These are phyloP conservation scores for Trichoderma semiorbis DNA, from an alignment of 2,329 filamentous ascomycete species.

Conservation along the genomic window DNA sequence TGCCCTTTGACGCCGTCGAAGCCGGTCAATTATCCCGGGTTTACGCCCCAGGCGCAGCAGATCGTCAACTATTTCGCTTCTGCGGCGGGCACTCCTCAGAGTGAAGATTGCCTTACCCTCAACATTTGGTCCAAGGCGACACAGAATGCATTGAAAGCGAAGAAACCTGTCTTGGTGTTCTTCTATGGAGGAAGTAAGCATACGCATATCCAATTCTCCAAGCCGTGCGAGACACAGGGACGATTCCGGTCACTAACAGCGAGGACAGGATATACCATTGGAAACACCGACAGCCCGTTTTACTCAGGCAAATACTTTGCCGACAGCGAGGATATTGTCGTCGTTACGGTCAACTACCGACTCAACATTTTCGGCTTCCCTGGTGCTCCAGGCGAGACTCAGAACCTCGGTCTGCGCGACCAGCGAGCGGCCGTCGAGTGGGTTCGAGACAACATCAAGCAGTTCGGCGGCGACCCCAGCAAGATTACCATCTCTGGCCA, in stretches of 20 bases:
- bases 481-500: conserved; percentile 36
- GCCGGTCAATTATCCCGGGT: conserved; percentile 26
- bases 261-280: conserved; percentile 34
- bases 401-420: conserved; percentile 30
- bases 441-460: conserved; percentile 31
- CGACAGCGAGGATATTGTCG: conserved; percentile 40
- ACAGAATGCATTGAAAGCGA: conserved; percentile 33
- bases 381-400: conserved; percentile 25
- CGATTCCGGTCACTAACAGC: background rate
- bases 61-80: conserved; percentile 25
- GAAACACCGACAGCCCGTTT: conserved; percentile 35
- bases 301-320: conserved; percentile 45
- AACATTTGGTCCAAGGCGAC: conserved; percentile 36
- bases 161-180: conserved; percentile 39
- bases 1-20: conserved; percentile 27
- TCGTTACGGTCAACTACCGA: conserved; percentile 48
- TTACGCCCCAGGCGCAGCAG: conserved; percentile 31
- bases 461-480: conserved; percentile 29
- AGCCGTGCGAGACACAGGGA: background rate
- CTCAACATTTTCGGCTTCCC: conserved; percentile 43
- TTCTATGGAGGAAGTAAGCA: conserved; percentile 36
- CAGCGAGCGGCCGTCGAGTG: conserved; percentile 33
- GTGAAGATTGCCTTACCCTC: conserved; percentile 38
- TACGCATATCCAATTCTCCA: background rate
- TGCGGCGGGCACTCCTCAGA: conserved; percentile 25